Conservation (phyloP, 495 filamentous ascomycete genomes). For the Penicillium alfredii region DNA sequence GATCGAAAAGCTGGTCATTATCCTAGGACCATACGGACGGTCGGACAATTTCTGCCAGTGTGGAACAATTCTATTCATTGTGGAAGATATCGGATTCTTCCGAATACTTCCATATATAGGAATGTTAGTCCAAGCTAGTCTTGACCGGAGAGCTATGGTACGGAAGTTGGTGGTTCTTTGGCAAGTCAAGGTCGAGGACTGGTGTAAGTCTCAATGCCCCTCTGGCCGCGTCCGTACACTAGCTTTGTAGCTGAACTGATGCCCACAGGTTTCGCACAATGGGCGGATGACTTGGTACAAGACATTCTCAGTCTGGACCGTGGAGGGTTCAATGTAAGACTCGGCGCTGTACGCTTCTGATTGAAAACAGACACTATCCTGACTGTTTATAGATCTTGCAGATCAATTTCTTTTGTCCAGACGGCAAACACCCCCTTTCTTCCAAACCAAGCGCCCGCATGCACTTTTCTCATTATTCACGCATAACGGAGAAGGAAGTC, state of each 20-base stretch:
- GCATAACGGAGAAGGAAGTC: background rate
- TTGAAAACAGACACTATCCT: background rate
- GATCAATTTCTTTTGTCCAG: background rate
- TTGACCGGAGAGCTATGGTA: background rate
- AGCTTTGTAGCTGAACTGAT: background rate
- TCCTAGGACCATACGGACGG: constrained; percentile 4
- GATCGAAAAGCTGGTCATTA: background rate
- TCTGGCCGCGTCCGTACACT: background rate
- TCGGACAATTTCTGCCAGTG: background rate
- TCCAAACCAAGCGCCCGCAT: background rate
- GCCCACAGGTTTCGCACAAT: background rate
- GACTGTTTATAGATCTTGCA: background rate
- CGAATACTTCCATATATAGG: constrained; percentile 2
- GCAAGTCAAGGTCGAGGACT: background rate
- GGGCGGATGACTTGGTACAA: background rate
- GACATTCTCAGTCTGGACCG: background rate
- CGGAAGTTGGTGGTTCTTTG: constrained; percentile 1
- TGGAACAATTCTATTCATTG: constrained; percentile 3
- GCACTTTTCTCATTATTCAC: too few relatives aligned
- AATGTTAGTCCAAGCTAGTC: constrained; percentile 3
- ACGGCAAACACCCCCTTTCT: background rate
- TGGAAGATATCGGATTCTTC: constrained; percentile 6
- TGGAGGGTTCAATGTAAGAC: background rate
- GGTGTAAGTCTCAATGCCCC: background rate
- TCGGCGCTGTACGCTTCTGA: too few relatives aligned